These are phyloP conservation scores for Ogataea glucozyma DNA, from an alignment of 805 yeast genomes.

Conservation along the genomic window DNA sequence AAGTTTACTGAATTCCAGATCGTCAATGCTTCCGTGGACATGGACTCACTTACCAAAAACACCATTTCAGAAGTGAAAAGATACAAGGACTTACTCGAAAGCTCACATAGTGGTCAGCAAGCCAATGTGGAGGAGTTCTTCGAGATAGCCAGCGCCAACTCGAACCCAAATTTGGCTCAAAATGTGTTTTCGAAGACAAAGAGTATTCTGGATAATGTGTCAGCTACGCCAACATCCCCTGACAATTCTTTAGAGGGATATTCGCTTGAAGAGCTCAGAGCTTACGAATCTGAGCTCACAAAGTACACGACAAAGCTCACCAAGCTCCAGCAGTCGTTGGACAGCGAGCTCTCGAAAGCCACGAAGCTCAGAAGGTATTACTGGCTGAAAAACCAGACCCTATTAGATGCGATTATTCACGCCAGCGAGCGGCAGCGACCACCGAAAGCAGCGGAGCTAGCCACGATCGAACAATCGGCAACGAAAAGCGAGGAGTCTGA, in stretches of 20 bases:
- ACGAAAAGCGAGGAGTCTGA: too few species aligned
- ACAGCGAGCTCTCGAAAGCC: constrained; percentile 24
- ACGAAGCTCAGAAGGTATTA: constrained; percentile 19
- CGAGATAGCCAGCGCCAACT: constrained; percentile 6
- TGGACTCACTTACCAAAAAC: constrained; percentile 8
- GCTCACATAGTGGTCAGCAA: constrained; percentile 1
- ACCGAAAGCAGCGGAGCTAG: not conserved
- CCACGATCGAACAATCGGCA: too few species aligned
- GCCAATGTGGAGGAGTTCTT: constrained; percentile 4
- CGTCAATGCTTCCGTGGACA: constrained; percentile 5
- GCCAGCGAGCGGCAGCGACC: too few species aligned
- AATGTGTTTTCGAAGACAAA: constrained; percentile 3
- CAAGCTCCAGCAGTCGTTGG: constrained; percentile 20
- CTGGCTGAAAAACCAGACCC: constrained; percentile 33
- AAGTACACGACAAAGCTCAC: constrained; percentile 24
- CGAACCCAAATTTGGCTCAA: constrained; percentile 7
- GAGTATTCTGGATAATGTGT: not conserved
- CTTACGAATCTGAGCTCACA: constrained; percentile 21
- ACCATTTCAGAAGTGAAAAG: constrained; percentile 4
- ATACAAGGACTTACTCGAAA: constrained; percentile 10
- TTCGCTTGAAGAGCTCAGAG: constrained; percentile 19
- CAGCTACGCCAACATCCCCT: not conserved
- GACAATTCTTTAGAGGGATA: constrained; percentile 14
- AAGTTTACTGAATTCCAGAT: constrained; percentile 12
- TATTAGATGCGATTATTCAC: constrained; percentile 23